Conservation (phyloP, 2,329 filamentous ascomycete genomes). For the Knoxdaviesia capensis region DNA sequence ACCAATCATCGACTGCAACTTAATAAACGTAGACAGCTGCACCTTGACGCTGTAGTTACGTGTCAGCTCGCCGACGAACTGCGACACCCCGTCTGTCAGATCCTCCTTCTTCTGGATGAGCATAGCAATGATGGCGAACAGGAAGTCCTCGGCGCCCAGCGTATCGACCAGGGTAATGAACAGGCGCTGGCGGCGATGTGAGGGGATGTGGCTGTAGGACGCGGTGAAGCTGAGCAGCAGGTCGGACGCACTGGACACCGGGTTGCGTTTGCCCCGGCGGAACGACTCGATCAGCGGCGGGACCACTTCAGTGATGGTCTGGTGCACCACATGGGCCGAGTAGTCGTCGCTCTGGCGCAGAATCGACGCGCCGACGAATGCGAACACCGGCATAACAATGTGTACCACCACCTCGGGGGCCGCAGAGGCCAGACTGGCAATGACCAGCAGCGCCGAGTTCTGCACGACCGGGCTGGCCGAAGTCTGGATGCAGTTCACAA, state of each 20-base stretch:
- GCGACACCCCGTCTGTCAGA: slow-evolving; percentile 44
- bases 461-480: slow-evolving; percentile 86
- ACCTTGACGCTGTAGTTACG: slow-evolving; percentile 50
- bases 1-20: slow-evolving; percentile 52
- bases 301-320: slow-evolving; percentile 85
- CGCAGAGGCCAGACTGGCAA: slow-evolving; percentile 69
- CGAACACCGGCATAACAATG: slow-evolving; percentile 98
- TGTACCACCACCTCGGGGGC: slow-evolving; percentile 84
- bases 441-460: slow-evolving; percentile 71
- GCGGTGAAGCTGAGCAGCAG: slow-evolving; percentile 90
- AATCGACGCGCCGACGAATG: slow-evolving; percentile 86
- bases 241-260: slow-evolving; percentile 67
- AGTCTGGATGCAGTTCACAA: slow-evolving; percentile 86
- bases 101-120: slow-evolving; percentile 74
- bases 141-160: slow-evolving; percentile 66
- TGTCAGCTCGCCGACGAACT: slow-evolving; percentile 58
- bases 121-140: slow-evolving; percentile 76
- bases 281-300: slow-evolving; percentile 78
- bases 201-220: slow-evolving; percentile 88
- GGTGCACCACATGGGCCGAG: slow-evolving; percentile 86
- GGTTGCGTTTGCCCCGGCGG: slow-evolving; percentile 55
- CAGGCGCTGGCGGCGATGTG: slow-evolving; percentile 61
- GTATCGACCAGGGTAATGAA: slow-evolving; percentile 75
- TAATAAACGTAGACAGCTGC: slow-evolving; percentile 62
- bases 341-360: slow-evolving; percentile 90